phyloP scores from a whole-genome alignment of 83 land plant species.

The Picea abies region DNA sequence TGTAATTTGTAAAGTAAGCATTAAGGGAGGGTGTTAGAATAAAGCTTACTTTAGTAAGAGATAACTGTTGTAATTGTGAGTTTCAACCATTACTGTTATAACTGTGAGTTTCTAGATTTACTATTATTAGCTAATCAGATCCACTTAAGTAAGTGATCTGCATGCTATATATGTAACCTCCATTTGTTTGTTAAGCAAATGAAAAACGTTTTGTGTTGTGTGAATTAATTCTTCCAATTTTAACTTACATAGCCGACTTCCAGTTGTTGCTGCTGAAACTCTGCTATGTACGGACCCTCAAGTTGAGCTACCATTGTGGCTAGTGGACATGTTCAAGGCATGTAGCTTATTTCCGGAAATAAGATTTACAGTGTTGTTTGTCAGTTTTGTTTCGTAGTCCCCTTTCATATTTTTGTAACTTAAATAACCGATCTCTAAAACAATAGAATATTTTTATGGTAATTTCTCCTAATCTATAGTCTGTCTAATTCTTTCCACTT shows the following conservation, averaged over 20 bases:
- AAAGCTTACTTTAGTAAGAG: no score
- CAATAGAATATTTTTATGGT: background rate
- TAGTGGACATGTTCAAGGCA: conserved; percentile 92
- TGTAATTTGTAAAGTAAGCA: no score
- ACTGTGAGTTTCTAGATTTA: no score
- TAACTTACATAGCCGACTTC: conserved; percentile 66
- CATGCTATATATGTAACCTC: no score
- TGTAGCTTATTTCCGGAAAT: background rate
- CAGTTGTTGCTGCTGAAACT: conserved; percentile 87
- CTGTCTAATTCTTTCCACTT: background rate
- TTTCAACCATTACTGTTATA: no score
- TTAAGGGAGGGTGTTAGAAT: no score
- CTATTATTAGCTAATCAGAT: no score
- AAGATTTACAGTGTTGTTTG: background rate
- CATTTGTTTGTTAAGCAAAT: no score
- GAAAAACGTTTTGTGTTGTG: no score
- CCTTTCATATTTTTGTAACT: background rate
- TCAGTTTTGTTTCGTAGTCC: background rate
- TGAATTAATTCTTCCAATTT: no score
- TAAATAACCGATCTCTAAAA: background rate
- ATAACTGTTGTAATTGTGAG: no score
- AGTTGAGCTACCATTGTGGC: conserved; percentile 95
- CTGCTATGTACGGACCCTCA: conserved; percentile 78
- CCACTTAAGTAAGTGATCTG: no score
- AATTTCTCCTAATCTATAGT: background rate